Base-by-base conservation (phyloP, 352 stramenopile species). In the Globisporangium solare region DNA sequence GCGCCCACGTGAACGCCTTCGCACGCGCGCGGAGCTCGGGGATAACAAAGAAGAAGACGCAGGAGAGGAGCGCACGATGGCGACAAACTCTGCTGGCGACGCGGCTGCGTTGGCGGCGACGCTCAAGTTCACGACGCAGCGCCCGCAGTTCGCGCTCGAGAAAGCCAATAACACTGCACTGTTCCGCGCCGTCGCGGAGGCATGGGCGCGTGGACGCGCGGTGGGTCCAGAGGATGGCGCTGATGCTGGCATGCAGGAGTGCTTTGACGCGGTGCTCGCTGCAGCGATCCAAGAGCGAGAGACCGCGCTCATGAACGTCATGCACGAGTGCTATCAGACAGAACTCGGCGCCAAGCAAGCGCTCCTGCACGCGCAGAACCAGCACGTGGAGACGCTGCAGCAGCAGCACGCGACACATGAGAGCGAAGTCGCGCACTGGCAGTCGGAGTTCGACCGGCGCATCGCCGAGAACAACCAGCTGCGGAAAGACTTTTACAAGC, bases 401-500 rank as follows among this genome's bases (percentile, higher is more conserved):
- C 22, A 31, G 6, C 53, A 66, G 22, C 41, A 65, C 17, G 12
- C n/a, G 6, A 51, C 47, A 2, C 57, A 57, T 22, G 79, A 83
- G 47, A 69, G 70, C 20, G 61, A 73, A 20, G 55, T 51, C 3
- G 48, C 40, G 15, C 72, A 81, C 50, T 54, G 80, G 18, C 70
- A 86, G 49, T 74, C 76, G 12, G 79, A 83, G 57, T 66, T 91
- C 3, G 76, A 89, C 51, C 73, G 78, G 12, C 76, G 81, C 39
- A 68, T 83, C 46, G 73, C 74, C 20, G 78, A 87, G 51, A 87
- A 75, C 60, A 84, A 87, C 43, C 68, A 64, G 21, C 60, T 88
- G 51, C 78, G 81, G 45, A 89, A 89, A 55, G 70, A 86, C 54
- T 83, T 78, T 45, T 89, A 88, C 64, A 79, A 84, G 56, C 78